Evolutionary conservation across 164 flowering plant species (phyloP).

Genomic region (Akebia trifoliata): DNA sequence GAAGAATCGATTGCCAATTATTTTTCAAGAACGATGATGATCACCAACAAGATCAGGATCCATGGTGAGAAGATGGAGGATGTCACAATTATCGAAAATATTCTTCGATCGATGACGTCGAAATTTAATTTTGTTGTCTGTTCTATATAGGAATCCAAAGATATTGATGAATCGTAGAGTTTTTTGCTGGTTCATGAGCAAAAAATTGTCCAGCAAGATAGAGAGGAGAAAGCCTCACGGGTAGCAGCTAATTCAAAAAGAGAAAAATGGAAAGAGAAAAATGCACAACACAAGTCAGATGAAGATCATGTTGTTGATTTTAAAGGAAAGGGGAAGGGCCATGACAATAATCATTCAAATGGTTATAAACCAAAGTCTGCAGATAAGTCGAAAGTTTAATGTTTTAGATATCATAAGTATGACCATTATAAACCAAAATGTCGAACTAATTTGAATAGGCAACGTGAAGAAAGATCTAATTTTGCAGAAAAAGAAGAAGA

Average conservation of each 20-base stretch:
- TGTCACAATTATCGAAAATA: background rate
- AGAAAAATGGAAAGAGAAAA: background rate
- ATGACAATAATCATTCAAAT: background rate
- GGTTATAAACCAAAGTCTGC: no score
- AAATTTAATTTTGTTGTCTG: background rate
- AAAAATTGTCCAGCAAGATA: background rate
- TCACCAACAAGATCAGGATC: no score
- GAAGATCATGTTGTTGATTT: background rate
- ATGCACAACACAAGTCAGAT: background rate
- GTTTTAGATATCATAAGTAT: background rate
- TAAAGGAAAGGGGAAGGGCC: conserved; percentile 2
- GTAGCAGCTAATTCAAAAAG: background rate
- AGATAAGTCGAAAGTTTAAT: background rate
- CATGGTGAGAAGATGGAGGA: no score
- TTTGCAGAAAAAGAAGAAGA: no score
- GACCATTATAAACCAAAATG: background rate
- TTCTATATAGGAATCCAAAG: background rate
- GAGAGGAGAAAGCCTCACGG: background rate
- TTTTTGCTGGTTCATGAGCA: background rate
- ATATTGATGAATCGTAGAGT: background rate
- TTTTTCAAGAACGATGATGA: no score
- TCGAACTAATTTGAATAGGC: no score
- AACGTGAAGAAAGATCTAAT: no score
- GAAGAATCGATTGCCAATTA: no score
- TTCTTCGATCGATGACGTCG: conserved; percentile 3